Conservation (phyloP, 1,139 yeast species). For the Lodderomyces jiufengensis region DNA sequence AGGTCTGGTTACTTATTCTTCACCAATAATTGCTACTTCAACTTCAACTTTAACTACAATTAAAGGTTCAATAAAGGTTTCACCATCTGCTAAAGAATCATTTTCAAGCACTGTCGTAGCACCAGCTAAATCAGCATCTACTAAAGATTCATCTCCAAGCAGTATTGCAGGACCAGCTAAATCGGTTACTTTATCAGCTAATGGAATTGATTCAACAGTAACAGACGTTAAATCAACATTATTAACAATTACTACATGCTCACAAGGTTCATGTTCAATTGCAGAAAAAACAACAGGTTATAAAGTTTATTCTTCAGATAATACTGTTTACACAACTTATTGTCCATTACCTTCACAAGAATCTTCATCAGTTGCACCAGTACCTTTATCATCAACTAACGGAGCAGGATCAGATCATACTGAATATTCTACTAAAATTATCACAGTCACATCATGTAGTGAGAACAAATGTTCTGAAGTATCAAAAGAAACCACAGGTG, state of each 20-base stretch:
- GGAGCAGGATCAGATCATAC: slow-evolving; percentile 11
- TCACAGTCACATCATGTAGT: slow-evolving; percentile 22
- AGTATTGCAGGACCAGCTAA: slow-evolving; percentile 13
- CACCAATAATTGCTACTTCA: slow-evolving; percentile 7
- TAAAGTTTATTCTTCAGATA: slow-evolving; percentile 26
- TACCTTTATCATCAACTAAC: slow-evolving; percentile 12
- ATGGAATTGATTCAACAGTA: slow-evolving; percentile 7
- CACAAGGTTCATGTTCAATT: slow-evolving; percentile 23
- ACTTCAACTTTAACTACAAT: no score
- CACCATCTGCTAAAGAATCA: neutral
- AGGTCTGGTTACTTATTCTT: neutral
- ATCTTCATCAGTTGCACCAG: slow-evolving; percentile 23
- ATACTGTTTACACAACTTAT: slow-evolving; percentile 18
- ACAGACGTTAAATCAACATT: slow-evolving; percentile 16
- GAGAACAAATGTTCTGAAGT: slow-evolving; percentile 24
- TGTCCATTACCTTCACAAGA: slow-evolving; percentile 19
- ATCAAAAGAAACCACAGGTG: slow-evolving; percentile 33
- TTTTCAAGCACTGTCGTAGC: no score
- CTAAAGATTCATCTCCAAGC: no score
- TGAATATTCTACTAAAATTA: slow-evolving; percentile 13
- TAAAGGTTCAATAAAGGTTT: no score
- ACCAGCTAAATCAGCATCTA: no score
- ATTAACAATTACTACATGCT: slow-evolving; percentile 20
- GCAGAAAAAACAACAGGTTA: slow-evolving; percentile 34
- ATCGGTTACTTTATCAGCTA: slow-evolving; percentile 14